These are phyloP conservation scores for Ceratobasidium theobromae DNA, from an alignment of 1,284 basidiomycete genomes.

Conservation along the genomic window DNA sequence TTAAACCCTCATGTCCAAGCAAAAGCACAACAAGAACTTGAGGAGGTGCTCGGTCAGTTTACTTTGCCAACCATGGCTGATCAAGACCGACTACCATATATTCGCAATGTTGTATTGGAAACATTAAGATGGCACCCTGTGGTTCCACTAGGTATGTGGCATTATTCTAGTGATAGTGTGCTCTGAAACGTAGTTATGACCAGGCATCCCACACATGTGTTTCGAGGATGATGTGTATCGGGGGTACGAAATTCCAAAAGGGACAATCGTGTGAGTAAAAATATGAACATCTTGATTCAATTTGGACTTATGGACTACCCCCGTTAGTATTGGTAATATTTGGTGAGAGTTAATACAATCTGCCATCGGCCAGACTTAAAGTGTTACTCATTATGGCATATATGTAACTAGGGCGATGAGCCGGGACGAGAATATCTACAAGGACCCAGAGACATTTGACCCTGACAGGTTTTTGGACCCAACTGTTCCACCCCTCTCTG, in stretches of 20 bases:
- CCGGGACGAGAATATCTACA: background rate
- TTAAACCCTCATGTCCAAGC: conserved; percentile 13
- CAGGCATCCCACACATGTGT: background rate
- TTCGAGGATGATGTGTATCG: background rate
- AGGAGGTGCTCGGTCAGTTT: background rate
- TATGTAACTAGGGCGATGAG: background rate
- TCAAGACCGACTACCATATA: conserved; percentile 6
- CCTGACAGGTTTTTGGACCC: conserved; percentile 4
- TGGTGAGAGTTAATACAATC: background rate
- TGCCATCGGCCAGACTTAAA: background rate
- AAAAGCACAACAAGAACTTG: conserved; percentile 27
- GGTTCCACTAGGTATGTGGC: conserved; percentile 16
- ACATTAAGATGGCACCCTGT: conserved; percentile 19
- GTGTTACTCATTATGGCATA: background rate
- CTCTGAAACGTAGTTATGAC: background rate
- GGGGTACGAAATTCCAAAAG: conserved; percentile 1
- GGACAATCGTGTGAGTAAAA: background rate
- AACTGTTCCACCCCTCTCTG: background rate
- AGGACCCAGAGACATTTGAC: conserved; percentile 1
- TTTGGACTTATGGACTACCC: background rate
- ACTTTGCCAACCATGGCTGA: conserved; percentile 1
- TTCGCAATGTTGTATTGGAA: conserved; percentile 2
- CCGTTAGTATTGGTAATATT: background rate
- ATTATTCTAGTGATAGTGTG: background rate
- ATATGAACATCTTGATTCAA: background rate